phyloP scores from a whole-genome alignment of 768 basidiomycete species.

The Cystobasidium ongulense region DNA sequence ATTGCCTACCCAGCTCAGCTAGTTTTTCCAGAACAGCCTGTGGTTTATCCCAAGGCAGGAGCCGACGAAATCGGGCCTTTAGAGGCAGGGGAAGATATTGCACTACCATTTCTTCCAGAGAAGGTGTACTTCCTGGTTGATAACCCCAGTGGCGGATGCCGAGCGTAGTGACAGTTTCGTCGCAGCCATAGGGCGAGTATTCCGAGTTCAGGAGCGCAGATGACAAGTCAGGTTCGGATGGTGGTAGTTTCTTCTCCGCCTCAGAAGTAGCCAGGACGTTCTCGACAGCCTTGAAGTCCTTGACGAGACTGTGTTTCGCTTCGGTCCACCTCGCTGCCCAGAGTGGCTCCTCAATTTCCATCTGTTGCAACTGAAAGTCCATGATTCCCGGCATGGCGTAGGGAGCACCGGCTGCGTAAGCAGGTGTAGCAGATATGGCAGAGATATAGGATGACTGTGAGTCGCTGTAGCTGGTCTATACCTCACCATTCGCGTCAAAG shows the following conservation, averaged over 20 bases:
- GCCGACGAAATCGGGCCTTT: background rate
- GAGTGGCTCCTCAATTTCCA: background rate
- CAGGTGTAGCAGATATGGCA: too few species aligned
- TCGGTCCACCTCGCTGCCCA: background rate
- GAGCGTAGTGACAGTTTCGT: constrained; percentile 6
- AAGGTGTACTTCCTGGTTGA: background rate
- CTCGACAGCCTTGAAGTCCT: constrained; percentile 11
- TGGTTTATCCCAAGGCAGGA: constrained; percentile 21
- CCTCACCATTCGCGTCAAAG: too few species aligned
- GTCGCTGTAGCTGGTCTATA: too few species aligned
- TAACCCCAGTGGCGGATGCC: constrained; percentile 23
- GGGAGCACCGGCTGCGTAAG: too few species aligned
- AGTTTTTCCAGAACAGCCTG: constrained; percentile 13
- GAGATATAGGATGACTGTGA: too few species aligned
- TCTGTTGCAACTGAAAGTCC: background rate
- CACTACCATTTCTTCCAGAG: constrained; percentile 6
- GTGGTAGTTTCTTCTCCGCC: background rate
- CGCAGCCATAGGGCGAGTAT: constrained; percentile 22
- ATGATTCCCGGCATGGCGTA: background rate
- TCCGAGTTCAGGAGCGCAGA: constrained; percentile 7
- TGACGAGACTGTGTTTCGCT: background rate
- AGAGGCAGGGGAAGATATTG: constrained; percentile 16
- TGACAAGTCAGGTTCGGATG: background rate
- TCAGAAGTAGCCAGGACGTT: constrained; percentile 14
- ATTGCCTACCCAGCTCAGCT: constrained; percentile 4